A percentile compares a stretch with the other conserved stretches of the same genome.
phyloP scores from a whole-genome alignment of 768 basidiomycete species.

The Fibroporia radiculosa region DNA sequence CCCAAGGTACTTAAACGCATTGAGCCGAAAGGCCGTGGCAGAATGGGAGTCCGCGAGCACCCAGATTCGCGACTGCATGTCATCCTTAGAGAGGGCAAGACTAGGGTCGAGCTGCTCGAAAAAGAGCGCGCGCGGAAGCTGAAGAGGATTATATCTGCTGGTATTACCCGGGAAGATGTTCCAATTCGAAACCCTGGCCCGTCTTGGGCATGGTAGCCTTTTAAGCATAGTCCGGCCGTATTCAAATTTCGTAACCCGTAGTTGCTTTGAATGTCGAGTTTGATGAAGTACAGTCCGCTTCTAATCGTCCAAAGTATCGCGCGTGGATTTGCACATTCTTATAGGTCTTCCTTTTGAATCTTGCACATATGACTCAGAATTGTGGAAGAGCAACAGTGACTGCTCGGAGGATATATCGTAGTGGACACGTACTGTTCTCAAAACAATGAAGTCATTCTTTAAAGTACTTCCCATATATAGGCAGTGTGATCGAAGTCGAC shows the following conservation, averaged over 20 bases:
- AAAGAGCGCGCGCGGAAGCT: slow-evolving; percentile 61
- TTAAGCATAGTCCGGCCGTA: too few species aligned
- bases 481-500: background rate
- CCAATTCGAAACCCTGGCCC: slow-evolving; percentile 69
- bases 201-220: slow-evolving; percentile 77
- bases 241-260: too few species aligned
- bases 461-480: slow-evolving; percentile 2
- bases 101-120: slow-evolving; percentile 56
- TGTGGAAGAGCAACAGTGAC: too few species aligned
- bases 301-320: too few species aligned
- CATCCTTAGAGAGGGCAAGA: slow-evolving; percentile 75
- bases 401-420: too few species aligned
- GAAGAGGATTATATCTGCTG: slow-evolving; percentile 72
- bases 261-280: too few species aligned
- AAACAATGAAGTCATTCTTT: too few species aligned
- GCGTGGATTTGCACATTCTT: too few species aligned
- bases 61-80: slow-evolving; percentile 71
- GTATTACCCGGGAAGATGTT: slow-evolving; percentile 69
- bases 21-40: slow-evolving; percentile 80
- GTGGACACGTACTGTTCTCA: too few species aligned
- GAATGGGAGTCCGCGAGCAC: slow-evolving; percentile 69
- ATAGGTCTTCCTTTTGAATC: too few species aligned
- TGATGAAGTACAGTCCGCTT: too few species aligned
- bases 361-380: too few species aligned
- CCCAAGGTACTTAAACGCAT: slow-evolving; percentile 51